These are phyloP conservation scores for Setomelanomma holmii DNA, from an alignment of 2,329 filamentous ascomycete species.

Conservation along the genomic window DNA sequence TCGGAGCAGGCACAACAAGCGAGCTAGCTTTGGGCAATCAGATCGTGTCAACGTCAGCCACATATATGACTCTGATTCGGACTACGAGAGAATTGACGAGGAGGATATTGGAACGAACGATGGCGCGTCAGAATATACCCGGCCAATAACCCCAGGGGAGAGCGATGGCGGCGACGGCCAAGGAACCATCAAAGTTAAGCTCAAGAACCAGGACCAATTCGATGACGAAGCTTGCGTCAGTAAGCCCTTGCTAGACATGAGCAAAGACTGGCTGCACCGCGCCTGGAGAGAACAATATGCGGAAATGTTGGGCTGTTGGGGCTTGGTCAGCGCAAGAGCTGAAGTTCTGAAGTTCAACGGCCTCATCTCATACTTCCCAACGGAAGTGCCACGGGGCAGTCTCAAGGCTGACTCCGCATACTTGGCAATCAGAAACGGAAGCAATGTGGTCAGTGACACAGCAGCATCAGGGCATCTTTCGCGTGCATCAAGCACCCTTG, in stretches of 20 bases:
- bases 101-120: constrained; percentile 17
- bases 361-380: constrained; percentile 46
- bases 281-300: constrained; percentile 66
- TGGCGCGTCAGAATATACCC: constrained; percentile 31
- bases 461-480: constrained; percentile 24
- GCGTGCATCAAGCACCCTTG: constrained; percentile 33
- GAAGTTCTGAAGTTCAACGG: constrained; percentile 66
- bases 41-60: constrained; percentile 39
- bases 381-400: constrained; percentile 23
- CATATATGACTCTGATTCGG: constrained; percentile 43
- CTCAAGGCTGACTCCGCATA: constrained; percentile 38
- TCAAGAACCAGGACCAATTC: constrained; percentile 65
- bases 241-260: constrained; percentile 58
- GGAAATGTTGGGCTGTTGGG: constrained; percentile 66
- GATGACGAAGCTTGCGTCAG: constrained; percentile 58
- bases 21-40: constrained; percentile 44
- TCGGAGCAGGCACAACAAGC: constrained; percentile 48
- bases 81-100: constrained; percentile 33
- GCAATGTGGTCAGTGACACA: constrained; percentile 13
- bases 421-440: constrained; percentile 29
- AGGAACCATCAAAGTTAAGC: constrained; percentile 54
- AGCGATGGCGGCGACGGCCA: constrained; percentile 14
- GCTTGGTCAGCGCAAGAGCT: constrained; percentile 59
- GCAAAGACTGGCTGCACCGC: constrained; percentile 56
- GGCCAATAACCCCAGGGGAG: constrained; percentile 20